Base-by-base conservation (phyloP, 495 filamentous ascomycete genomes). In the Pyrenopolyporus hunteri region DNA sequence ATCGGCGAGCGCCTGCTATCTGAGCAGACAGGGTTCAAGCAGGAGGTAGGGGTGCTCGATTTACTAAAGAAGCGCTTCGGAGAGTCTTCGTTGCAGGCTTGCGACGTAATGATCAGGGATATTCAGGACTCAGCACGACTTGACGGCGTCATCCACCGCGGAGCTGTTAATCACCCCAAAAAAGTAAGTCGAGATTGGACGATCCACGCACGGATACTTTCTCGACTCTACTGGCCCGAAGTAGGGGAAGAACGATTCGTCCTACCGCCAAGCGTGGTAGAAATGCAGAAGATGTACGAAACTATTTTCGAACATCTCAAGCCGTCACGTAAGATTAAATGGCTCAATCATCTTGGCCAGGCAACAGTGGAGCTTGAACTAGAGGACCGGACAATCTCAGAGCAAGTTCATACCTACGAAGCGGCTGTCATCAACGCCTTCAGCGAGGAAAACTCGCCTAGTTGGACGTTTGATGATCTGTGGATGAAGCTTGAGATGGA, bases 51-150 rank as follows among this genome's bases (percentile, higher is more conserved):
- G 22, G 92, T 97, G 4, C 83, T 98, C 3, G 89, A 96, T 46
- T 80, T 98, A 5, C 82, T 98, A 37, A 98, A 96, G 74, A 74
- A 89, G 6, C 87, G 93, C 4, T 93, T 97, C 47, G 95, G 93
- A 11, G 92, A 96, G 62, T 81, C 85, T 3, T 83, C 87, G 6
- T 77, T 97, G 36, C 94, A 98, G 70, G 87, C 87, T 36, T 96
- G 91, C 74, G 92, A 98, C 67, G 94, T 99, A 55, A 99, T 99
- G 94, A 82, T 98, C 22, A 88, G 87, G 40, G 94, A 99, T 74
- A 87, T 98, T n/a, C 82, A 87, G 42, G 92, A 97, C 66, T 97
- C 92, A 9, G 80, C 83, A 39, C 82, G 85, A 39, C 82, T 94
- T 42, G 86, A 96, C 66, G 67, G 74, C 20, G 71, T 78, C 20